phyloP scores from a whole-genome alignment of 805 yeast species.

The Gaillardinia entomophila region DNA sequence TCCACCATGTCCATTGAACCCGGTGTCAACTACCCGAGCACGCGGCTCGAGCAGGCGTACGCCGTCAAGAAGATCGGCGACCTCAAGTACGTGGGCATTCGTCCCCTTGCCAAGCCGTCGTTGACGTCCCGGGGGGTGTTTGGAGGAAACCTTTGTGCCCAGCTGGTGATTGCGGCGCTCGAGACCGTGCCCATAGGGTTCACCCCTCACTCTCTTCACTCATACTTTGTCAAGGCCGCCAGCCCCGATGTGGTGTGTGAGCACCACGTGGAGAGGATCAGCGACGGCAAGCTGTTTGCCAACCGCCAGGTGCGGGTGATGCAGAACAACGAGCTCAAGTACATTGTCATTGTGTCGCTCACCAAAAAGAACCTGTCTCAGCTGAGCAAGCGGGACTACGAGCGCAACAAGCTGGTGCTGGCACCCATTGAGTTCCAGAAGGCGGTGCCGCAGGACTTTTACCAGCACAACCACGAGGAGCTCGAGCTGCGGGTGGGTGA shows the following conservation, averaged over 20 bases:
- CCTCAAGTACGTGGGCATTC: constrained; percentile 8
- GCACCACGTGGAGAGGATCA: constrained; percentile 28
- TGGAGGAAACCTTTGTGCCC: constrained; percentile 35
- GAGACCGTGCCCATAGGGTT: constrained; percentile 21
- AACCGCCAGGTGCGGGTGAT: constrained; percentile 24
- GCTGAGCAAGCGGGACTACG: constrained; percentile 8
- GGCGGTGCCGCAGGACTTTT: constrained; percentile 16
- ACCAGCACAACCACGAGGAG: constrained; percentile 15
- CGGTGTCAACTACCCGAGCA: not conserved
- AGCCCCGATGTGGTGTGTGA: constrained; percentile 21
- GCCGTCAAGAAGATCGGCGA: constrained; percentile 7
- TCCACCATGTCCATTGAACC: not conserved
- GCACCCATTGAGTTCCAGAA: constrained; percentile 25
- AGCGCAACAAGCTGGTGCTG: constrained; percentile 13
- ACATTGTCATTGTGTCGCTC: constrained; percentile 30
- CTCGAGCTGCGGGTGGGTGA: constrained; percentile 10
- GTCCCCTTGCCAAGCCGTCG: constrained; percentile 15
- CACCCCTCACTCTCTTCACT: constrained; percentile 38
- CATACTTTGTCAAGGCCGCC: constrained; percentile 35
- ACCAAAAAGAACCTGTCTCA: constrained; percentile 24
- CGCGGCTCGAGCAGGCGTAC: constrained; percentile 7
- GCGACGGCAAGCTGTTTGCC: constrained; percentile 30
- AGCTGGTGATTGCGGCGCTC: constrained; percentile 31
- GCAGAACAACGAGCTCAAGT: constrained; percentile 25
- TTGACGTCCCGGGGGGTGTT: constrained; percentile 27